These are phyloP conservation scores for Castanea mollissima DNA, from an alignment of 306 rosid genomes.

Conservation along the genomic window DNA sequence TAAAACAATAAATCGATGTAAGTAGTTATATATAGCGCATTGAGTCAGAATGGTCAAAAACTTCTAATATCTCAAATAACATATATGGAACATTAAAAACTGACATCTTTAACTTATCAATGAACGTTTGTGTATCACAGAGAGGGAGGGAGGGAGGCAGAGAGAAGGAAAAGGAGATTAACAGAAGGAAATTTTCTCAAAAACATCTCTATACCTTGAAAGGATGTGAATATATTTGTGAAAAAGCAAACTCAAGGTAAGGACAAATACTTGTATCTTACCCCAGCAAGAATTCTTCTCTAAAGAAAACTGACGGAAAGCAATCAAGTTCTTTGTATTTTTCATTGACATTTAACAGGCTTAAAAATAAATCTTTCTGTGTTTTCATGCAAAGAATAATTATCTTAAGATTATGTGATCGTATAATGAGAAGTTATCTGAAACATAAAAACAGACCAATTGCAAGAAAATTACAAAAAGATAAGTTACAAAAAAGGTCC, in stretches of 20 bases:
- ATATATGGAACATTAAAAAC: background rate
- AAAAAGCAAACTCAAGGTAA: background rate
- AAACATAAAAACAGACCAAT: background rate
- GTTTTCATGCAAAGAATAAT: background rate
- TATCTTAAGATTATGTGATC: background rate
- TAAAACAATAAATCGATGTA: background rate
- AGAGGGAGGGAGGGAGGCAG: background rate
- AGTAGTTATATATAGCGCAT: background rate
- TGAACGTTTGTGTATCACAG: background rate
- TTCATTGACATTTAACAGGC: background rate
- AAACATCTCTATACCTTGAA: background rate
- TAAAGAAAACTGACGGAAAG: background rate
- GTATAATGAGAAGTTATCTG: background rate
- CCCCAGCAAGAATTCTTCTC: background rate
- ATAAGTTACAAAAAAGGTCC: conserved; percentile 26
- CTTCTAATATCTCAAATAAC: background rate
- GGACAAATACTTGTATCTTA: background rate
- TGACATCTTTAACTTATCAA: background rate
- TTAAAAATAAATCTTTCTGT: background rate
- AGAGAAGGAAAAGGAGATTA: background rate
- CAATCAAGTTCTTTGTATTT: background rate
- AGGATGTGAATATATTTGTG: background rate
- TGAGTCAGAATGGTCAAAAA: background rate
- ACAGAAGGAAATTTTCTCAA: background rate
- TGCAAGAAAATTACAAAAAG: background rate